Percentiles rank a stretch among this genome's conserved stretches.
These are phyloP conservation scores for Pseudomassariella vexata DNA, from an alignment of 2,329 filamentous ascomycete species.

Conservation along the genomic window DNA sequence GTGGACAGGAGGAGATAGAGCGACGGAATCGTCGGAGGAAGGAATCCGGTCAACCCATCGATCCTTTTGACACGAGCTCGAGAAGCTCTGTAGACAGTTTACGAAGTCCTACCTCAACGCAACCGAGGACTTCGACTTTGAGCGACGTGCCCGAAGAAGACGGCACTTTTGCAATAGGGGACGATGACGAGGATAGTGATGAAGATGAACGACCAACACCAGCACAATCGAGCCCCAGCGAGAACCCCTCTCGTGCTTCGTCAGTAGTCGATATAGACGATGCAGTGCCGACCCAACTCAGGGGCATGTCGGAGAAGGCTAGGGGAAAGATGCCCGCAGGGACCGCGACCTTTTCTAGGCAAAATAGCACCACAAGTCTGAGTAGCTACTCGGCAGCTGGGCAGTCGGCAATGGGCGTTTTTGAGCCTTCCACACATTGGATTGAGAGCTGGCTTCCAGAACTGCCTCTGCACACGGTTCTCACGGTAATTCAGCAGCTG, in stretches of 20 bases:
- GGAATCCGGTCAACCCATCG: conserved; percentile 47
- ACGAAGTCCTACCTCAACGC: conserved; percentile 52
- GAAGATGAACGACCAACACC: conserved; percentile 48
- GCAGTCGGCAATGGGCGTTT: conserved; percentile 52
- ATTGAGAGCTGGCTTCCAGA: conserved; percentile 93
- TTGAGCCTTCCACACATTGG: conserved; percentile 78
- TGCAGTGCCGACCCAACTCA: conserved; percentile 72
- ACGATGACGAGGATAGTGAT: conserved; percentile 63
- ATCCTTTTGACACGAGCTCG: conserved; percentile 43
- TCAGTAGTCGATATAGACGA: conserved; percentile 68
- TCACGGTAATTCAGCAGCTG: conserved; percentile 68
- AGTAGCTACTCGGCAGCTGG: conserved; percentile 56
- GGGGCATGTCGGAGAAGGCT: conserved; percentile 96
- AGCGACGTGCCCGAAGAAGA: conserved; percentile 73
- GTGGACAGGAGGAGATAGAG: conserved; percentile 86
- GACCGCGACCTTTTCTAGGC: conserved; percentile 74
- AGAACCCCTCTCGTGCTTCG: conserved; percentile 58
- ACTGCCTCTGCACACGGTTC: conserved; percentile 78
- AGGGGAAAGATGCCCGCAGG: conserved; percentile 91
- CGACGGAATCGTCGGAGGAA: conserved; percentile 67
- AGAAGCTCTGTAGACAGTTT: conserved; percentile 62
- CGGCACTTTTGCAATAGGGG: conserved; percentile 80
- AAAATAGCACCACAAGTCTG: conserved; percentile 83
- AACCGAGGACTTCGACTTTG: conserved; percentile 50
- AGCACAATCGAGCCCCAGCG: conserved; percentile 58